phyloP scores from a whole-genome alignment of 805 yeast species.

The Phaffomyces opuntiae region DNA sequence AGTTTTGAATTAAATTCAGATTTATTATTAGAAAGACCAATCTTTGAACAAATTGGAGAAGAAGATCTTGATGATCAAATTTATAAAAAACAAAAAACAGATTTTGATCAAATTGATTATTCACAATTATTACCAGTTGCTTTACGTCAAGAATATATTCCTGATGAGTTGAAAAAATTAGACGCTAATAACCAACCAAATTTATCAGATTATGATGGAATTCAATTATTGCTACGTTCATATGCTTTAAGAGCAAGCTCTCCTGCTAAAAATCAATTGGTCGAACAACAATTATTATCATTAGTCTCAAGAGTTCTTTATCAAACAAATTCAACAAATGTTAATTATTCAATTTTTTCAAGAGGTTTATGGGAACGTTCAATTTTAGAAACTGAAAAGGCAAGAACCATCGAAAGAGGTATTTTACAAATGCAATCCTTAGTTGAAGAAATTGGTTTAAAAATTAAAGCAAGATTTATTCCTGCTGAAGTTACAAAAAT shows the following conservation, averaged over 20 bases:
- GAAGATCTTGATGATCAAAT: constrained; percentile 37
- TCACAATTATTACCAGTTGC: constrained; percentile 57
- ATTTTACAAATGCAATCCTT: constrained; percentile 86
- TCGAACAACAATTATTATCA: constrained; percentile 79
- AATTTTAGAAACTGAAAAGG: constrained; percentile 66
- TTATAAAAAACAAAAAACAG: constrained; percentile 30
- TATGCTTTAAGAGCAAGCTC: constrained; percentile 59
- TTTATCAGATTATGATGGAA: constrained; percentile 58
- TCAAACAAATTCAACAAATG: constrained; percentile 32
- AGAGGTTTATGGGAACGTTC: constrained; percentile 90
- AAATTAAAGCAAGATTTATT: constrained; percentile 48
- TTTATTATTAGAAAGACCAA: constrained; percentile 65
- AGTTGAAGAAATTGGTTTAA: constrained; percentile 79
- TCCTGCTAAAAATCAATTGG: constrained; percentile 63
- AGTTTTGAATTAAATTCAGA: constrained; percentile 66
- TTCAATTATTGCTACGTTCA: constrained; percentile 67
- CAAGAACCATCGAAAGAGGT: constrained; percentile 91
- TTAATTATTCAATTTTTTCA: constrained; percentile 74
- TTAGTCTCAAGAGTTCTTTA: constrained; percentile 64
- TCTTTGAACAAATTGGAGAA: constrained; percentile 53
- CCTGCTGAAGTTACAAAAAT: constrained; percentile 27
- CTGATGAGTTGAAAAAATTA: constrained; percentile 39
- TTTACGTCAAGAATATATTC: constrained; percentile 54
- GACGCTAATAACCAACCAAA: constrained; percentile 84
- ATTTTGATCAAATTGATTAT: constrained; percentile 30